Evolutionary conservation across 352 stramenopile species (phyloP).

Genomic region (Pythium volutum): DNA sequence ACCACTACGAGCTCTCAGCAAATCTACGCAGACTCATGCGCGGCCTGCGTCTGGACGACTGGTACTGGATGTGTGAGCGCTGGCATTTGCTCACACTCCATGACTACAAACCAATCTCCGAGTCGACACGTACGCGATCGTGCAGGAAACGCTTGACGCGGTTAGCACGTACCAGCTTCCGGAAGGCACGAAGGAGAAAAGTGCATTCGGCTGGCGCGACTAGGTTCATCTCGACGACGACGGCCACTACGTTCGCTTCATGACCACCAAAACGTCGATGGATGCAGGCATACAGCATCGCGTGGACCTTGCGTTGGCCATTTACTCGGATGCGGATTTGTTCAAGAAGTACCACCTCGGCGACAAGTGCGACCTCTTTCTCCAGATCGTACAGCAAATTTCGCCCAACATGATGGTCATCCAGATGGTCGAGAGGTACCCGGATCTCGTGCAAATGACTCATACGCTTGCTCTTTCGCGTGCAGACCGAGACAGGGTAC

Average conservation of each 20-base stretch:
- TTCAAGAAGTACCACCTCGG: conserved; percentile 7
- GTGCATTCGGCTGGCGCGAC: conserved; percentile 8
- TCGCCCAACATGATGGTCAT: conserved; percentile 12
- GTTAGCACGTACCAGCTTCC: not conserved
- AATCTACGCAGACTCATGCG: too few relatives aligned
- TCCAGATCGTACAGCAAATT: conserved; percentile 15
- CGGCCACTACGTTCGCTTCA: not conserved
- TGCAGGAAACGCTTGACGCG: not conserved
- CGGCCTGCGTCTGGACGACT: too few relatives aligned
- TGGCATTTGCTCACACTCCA: conserved; percentile 2
- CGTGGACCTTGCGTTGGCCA: conserved; percentile 1
- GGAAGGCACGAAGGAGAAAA: too few relatives aligned
- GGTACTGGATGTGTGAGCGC: not conserved
- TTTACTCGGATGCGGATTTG: not conserved
- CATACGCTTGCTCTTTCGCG: conserved; percentile 14
- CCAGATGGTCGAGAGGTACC: conserved; percentile 12
- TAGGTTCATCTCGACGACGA: not conserved
- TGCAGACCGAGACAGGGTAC: conserved; percentile 4
- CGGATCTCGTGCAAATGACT: not conserved
- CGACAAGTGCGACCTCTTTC: conserved; percentile 1
- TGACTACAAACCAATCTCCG: conserved; percentile 1
- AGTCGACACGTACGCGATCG: not conserved
- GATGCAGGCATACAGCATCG: not conserved
- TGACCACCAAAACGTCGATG: not conserved
- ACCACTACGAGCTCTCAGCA: too few relatives aligned